Evolutionary conservation across 371 early-diverging fungal genomes (phyloP).

Genomic region (Chytridiales sp.): DNA sequence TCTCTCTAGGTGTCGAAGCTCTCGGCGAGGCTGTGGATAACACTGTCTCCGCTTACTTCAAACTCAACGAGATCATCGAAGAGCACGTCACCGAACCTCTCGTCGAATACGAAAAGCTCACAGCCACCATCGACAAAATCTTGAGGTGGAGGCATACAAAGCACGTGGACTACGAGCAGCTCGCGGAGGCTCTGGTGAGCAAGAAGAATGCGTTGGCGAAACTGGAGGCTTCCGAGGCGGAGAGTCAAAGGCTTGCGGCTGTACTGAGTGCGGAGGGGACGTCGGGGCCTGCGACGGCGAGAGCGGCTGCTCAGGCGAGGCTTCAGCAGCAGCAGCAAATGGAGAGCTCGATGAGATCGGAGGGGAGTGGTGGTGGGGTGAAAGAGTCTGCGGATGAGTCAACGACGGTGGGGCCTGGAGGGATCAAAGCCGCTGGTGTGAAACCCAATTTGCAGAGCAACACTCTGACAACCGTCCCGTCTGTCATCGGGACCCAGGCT

Average conservation of each 20-base stretch:
- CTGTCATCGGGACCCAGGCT: too few relatives aligned
- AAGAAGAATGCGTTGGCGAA: slow-evolving; percentile 66
- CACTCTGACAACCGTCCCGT: too few relatives aligned
- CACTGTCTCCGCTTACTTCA: slow-evolving; percentile 70
- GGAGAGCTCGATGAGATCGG: neutral
- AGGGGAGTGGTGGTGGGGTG: too few relatives aligned
- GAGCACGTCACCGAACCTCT: slow-evolving; percentile 79
- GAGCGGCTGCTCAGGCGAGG: slow-evolving; percentile 5
- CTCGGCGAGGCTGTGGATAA: slow-evolving; percentile 89
- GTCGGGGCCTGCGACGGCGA: slow-evolving; percentile 4
- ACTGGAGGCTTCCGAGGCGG: slow-evolving; percentile 76
- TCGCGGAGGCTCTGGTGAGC: slow-evolving; percentile 65
- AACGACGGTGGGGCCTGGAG: too few relatives aligned
- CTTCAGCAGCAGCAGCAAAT: slow-evolving; percentile 5
- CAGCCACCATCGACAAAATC: slow-evolving; percentile 78
- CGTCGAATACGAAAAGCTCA: slow-evolving; percentile 85
- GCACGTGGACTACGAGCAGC: slow-evolving; percentile 82
- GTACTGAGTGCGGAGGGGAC: slow-evolving; percentile 60
- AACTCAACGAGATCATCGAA: slow-evolving; percentile 68
- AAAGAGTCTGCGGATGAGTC: too few relatives aligned
- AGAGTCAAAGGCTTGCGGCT: slow-evolving; percentile 80
- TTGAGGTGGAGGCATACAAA: slow-evolving; percentile 78
- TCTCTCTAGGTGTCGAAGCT: slow-evolving; percentile 83
- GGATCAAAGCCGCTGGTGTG: too few relatives aligned
- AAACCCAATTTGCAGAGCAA: too few relatives aligned